phyloP scores from a whole-genome alignment of 306 rosid species.

The Lagenaria siceraria region DNA sequence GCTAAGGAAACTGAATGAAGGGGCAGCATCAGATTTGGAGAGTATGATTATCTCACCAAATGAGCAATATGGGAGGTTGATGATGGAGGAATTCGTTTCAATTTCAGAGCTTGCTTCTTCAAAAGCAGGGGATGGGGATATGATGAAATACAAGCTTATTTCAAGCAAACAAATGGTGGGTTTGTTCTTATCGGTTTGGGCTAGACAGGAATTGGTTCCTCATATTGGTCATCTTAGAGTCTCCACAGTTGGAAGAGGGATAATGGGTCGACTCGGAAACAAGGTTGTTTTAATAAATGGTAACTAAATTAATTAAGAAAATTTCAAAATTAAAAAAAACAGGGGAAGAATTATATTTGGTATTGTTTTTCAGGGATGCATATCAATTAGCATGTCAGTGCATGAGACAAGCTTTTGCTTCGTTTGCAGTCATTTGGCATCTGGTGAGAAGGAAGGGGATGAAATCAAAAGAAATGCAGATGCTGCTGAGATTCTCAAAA shows the following conservation, averaged over 20 bases:
- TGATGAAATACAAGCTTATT: slow-evolving; percentile 41
- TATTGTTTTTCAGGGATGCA: slow-evolving; percentile 66
- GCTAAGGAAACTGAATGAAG: slow-evolving; percentile 36
- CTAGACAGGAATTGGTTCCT: slow-evolving; percentile 56
- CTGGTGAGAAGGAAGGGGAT: slow-evolving; percentile 96
- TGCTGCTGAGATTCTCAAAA: slow-evolving; percentile 65
- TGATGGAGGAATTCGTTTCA: slow-evolving; percentile 35
- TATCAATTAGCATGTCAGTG: slow-evolving; percentile 84
- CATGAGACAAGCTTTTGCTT: slow-evolving; percentile 89
- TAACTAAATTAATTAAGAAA: too few relatives aligned
- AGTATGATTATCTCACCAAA: not conserved
- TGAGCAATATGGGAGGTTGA: slow-evolving; percentile 2
- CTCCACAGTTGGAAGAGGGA: slow-evolving; percentile 78
- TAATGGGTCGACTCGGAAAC: slow-evolving; percentile 85
- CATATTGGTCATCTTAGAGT: slow-evolving; percentile 81
- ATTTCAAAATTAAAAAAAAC: too few relatives aligned
- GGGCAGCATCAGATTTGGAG: slow-evolving; percentile 16
- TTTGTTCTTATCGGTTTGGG: slow-evolving; percentile 73
- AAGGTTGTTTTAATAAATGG: slow-evolving; percentile 27
- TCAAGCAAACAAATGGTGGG: slow-evolving; percentile 95
- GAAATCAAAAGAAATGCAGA: slow-evolving; percentile 77
- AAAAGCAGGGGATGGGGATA: not conserved
- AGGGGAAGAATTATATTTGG: not conserved
- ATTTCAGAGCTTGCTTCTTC: slow-evolving; percentile 42
- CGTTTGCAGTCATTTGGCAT: slow-evolving; percentile 93